Evolutionary conservation across 208 protist species (phyloP), one percentile per base, ranked within the genome.

Genomic region (Leishmania tropica): DNA sequence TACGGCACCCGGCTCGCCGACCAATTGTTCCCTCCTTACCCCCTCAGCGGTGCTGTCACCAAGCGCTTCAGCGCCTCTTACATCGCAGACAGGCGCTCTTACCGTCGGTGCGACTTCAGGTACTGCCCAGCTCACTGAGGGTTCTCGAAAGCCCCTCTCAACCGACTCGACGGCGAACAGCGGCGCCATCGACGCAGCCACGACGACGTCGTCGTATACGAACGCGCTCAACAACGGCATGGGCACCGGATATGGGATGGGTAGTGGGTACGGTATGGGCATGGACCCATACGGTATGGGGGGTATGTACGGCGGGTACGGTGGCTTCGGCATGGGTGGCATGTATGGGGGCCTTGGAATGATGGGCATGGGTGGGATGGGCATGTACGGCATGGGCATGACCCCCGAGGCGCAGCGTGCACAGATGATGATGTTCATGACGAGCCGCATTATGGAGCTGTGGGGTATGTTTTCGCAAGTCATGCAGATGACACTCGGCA

Each of bases 381-480:
- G 89, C 78, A 94, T 94, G 88, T 88, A 84, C 42, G 94, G 94
- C 60, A 89, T 86, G 60, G 94, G 92, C 68, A 96, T 97, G 93
- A 90, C 93, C 0, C 91, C 91, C n/a, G 93, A 96, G 76, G 89
- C 92, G 53, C 93, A 96, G 84, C 91, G 94, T 37, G 87, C 86
- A 37, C 94, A 97, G 81, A 95, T 96, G 93, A 96, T 95, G 87
- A 95, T 97, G 85, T 90, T 97, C 80, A 92, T 97, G 87, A 92
- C 96, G 31, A 89, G 89, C 70, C 87, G 93, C 78, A 93, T 96
- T 60, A 83, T 97, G 82, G 89, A 97, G 85, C 86, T 96, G 83
- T 96, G 92, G 88, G 88, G 89, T 3, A 96, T 96, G 93, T 94
- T 97, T 74, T 89, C 93, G 51, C 90, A 95, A 78, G 94, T 97